Conservation (phyloP, 768 basidiomycete species). For the Xerocomellus dryophilus region DNA sequence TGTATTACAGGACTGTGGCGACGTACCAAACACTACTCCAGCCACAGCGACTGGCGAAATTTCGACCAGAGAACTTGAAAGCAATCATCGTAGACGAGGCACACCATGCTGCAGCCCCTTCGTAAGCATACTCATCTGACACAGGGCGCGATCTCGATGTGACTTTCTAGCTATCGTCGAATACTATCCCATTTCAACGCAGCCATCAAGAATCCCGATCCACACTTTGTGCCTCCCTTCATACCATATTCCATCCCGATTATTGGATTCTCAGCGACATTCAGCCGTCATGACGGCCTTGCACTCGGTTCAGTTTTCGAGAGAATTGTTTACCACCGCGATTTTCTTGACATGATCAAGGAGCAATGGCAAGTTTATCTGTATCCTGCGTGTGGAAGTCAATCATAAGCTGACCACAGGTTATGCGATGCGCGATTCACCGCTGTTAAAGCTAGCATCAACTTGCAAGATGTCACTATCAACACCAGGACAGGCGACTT, state of each 20-base stretch:
- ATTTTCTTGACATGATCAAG: conserved; percentile 89
- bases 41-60: conserved; percentile 65
- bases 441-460: conserved; percentile 68
- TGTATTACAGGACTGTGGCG: conserved; percentile 66
- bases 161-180: conserved; percentile 60
- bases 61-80: conserved; percentile 62
- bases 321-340: conserved; percentile 87
- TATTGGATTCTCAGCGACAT: conserved; percentile 94
- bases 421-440: conserved; percentile 86
- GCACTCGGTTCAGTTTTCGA: conserved; percentile 88
- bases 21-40: conserved; percentile 84
- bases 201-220: conserved; percentile 55
- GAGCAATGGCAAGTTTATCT: conserved; percentile 67
- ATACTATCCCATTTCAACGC: conserved; percentile 82
- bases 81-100: conserved; percentile 90
- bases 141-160: conserved; percentile 1
- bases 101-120: conserved; percentile 91
- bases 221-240: conserved; percentile 34
- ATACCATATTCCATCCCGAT: conserved; percentile 64
- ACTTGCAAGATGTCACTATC: conserved; percentile 64
- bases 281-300: conserved; percentile 86
- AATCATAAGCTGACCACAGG: conserved; percentile 40
- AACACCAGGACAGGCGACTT: conserved; percentile 78
- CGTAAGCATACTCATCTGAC: conserved; percentile 45
- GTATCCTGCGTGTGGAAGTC: background rate